These are phyloP conservation scores for Cyclostephanos tholiformis DNA, from an alignment of 108 stramenopile genomes.

Conservation along the genomic window DNA sequence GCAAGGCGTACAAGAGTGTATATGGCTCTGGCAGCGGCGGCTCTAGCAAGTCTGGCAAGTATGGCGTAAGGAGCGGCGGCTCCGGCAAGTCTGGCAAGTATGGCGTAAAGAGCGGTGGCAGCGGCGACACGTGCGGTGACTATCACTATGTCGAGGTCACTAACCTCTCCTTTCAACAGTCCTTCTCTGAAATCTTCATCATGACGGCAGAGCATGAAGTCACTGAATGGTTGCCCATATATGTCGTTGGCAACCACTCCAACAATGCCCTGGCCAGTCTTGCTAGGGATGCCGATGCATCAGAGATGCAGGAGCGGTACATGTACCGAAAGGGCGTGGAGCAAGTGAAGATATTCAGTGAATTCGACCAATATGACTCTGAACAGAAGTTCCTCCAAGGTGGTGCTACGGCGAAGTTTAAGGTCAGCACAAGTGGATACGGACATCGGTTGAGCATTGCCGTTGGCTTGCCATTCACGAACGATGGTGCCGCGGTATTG, in stretches of 20 bases:
- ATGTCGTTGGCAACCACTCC: conserved; percentile 17
- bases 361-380: not conserved
- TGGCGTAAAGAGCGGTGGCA: too few species aligned
- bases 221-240: conserved; percentile 29
- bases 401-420: conserved; percentile 15
- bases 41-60: not conserved
- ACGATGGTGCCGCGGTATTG: conserved; percentile 34
- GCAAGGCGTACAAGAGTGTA: not conserved
- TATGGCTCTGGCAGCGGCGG: not conserved
- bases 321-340: conserved; percentile 20
- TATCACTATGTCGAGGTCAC: conserved; percentile 21
- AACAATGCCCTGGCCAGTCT: conserved; percentile 20
- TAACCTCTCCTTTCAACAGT: conserved; percentile 35
- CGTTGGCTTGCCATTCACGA: conserved; percentile 40
- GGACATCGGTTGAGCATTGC: conserved; percentile 17
- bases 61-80: conserved; percentile 2
- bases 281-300: conserved; percentile 19
- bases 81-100: conserved; percentile 19
- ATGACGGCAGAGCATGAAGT: conserved; percentile 25
- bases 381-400: conserved; percentile 18
- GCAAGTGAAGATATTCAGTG: conserved; percentile 13
- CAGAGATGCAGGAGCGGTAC: conserved; percentile 21
- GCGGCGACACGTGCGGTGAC: conserved; percentile 4
- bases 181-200: conserved; percentile 38
- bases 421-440: conserved; percentile 9